A percentile compares a stretch with the other conserved stretches of the same genome.
Conservation (phyloP, 2,329 filamentous ascomycete genomes). For the Aspergillus chevalieri region DNA sequence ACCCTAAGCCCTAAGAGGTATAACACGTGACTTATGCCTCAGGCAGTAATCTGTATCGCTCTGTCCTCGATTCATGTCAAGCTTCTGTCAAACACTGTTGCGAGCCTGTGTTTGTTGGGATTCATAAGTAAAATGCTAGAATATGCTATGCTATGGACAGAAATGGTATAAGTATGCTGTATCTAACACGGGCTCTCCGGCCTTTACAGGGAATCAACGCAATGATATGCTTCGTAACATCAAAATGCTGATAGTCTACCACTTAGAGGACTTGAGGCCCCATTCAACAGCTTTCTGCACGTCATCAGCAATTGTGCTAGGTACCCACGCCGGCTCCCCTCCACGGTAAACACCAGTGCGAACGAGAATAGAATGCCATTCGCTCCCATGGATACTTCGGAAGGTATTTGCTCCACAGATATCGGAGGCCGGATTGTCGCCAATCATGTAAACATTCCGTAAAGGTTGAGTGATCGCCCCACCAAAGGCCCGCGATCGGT, state of each 20-base stretch:
- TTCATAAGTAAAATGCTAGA: no score
- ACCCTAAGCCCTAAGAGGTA: constrained; percentile 34
- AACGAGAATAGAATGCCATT: constrained; percentile 73
- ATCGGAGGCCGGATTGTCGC: constrained; percentile 83
- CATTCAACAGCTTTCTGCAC: constrained; percentile 72
- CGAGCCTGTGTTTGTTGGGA: no score
- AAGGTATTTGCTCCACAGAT: constrained; percentile 82
- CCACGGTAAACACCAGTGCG: constrained; percentile 69
- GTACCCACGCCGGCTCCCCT: constrained; percentile 54
- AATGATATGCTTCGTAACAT: not conserved
- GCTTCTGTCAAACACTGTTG: no score
- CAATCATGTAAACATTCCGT: constrained; percentile 84
- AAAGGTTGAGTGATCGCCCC: constrained; percentile 43
- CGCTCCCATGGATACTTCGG: constrained; percentile 57
- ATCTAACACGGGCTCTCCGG: no score
- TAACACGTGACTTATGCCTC: not conserved
- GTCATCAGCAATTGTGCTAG: constrained; percentile 63
- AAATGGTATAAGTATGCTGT: no score
- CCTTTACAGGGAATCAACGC: no score
- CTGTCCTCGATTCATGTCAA: no score
- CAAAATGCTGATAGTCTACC: constrained; percentile 12
- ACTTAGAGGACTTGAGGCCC: constrained; percentile 56
- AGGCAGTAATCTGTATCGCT: not conserved
- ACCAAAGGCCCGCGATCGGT: constrained; percentile 49
- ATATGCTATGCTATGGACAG: no score